Evolutionary conservation across 306 rosid genomes (phyloP).

Genomic region (Morella rubra): DNA sequence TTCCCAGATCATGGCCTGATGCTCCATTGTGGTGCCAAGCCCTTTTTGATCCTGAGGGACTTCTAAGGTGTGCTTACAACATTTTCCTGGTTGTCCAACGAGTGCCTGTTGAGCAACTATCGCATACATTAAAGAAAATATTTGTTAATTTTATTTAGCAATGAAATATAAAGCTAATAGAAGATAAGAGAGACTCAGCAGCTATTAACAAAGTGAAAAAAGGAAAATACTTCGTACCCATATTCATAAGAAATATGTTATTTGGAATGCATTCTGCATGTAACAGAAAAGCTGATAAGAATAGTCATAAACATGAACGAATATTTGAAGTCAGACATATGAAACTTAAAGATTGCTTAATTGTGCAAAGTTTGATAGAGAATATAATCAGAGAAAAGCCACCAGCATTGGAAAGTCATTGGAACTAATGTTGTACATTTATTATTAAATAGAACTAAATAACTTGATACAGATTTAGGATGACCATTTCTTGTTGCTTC

Average conservation of each 20-base stretch:
- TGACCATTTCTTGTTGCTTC: not conserved
- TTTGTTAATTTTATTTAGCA: not conserved
- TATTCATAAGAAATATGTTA: conserved; percentile 73
- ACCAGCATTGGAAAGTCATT: not conserved
- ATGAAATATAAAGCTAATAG: not conserved
- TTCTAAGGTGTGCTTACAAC: conserved; percentile 57
- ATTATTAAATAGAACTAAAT: not conserved
- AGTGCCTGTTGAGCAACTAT: conserved; percentile 10
- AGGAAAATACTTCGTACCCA: conserved; percentile 51
- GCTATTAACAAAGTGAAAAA: conserved; percentile 16
- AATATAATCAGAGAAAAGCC: not conserved
- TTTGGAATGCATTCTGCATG: conserved; percentile 90
- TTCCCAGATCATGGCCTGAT: conserved; percentile 77
- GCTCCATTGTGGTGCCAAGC: conserved; percentile 99
- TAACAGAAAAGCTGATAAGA: conserved; percentile 26
- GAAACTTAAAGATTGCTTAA: not conserved
- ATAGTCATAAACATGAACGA: conserved; percentile 16
- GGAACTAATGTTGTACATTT: not conserved
- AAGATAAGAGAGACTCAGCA: not conserved
- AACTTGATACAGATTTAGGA: not conserved
- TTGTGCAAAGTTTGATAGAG: not conserved
- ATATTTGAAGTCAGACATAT: not conserved
- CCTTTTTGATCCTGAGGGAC: conserved; percentile 98
- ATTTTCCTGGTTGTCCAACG: not conserved
- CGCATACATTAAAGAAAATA: not conserved